Base-by-base conservation (phyloP, 192 early-diverging fungal species). In the Anaeromyces robustus region DNA sequence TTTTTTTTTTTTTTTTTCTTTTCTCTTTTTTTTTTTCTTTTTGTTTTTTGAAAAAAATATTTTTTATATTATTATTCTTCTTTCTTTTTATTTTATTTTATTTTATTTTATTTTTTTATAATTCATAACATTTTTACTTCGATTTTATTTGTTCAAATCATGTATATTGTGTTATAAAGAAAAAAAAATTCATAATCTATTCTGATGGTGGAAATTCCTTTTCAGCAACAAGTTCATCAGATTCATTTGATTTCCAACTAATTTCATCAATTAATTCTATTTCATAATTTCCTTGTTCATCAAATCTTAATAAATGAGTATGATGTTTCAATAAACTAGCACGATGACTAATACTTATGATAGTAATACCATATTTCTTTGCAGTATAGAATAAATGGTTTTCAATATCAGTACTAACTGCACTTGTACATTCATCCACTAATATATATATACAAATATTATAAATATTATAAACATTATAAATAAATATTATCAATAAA, bases 241-340 rank as follows among this genome's bases (percentile, higher is more conserved):
- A 68, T 68, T 68, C 52, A 68, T n/a, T 68, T 4, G 52, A 68
- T 68, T 68, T 68, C 52, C 52, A 68, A n/a, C 52, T 68, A 68
- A 68, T 68, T n/a, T 68, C 52, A 68, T 68, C 52, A 11, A 68
- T 68, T 68, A 68, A 68, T 37, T 86, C 85, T 82, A 91, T 91
- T 59, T 89, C 89, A 81, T 91, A 90, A 79, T 86, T 84, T 2
- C 89, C 91, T 84, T 91, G 88, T 12, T 90, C 91, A 82, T 92
- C 90, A 14, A 92, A 90, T 29, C 89, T 84, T 77, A 92, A 82
- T 14, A 92, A 78, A 77, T 88, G 91, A 77, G 90, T 96, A 88
- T 99, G 98, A 87, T 99, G 97, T 85, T 97, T 93, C 94, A 95
- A 98, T 77, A 99, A 86, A 34, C 94, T 94, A 52, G 95, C 94